Percentiles rank a stretch among this genome's conserved stretches.
These are phyloP conservation scores for Edaphochlamys debaryana DNA, from an alignment of 139 green algal genomes.

Conservation along the genomic window DNA sequence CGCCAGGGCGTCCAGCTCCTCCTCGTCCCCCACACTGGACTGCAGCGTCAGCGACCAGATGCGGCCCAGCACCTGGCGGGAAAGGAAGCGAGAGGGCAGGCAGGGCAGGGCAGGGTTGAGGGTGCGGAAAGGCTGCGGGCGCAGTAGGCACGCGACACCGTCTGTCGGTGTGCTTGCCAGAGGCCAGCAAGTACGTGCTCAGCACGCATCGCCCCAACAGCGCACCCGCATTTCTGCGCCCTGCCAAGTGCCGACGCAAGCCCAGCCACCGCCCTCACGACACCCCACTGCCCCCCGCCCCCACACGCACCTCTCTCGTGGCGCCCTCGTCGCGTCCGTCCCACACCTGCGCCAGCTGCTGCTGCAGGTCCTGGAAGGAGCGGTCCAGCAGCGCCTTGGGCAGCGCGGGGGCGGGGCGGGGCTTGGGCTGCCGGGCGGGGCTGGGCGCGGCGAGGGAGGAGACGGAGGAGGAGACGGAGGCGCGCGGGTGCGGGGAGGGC, in stretches of 20 bases:
- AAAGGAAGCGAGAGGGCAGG: too few species aligned
- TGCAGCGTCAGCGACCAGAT: constrained; percentile 41
- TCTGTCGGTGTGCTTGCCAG: too few species aligned
- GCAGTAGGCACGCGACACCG: too few species aligned
- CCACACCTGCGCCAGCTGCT: constrained; percentile 40
- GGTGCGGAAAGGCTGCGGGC: too few species aligned
- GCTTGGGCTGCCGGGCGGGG: not conserved
- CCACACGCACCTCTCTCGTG: not conserved
- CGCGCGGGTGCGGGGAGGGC: too few species aligned
- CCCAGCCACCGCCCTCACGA: not conserved
- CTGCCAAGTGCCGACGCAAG: not conserved
- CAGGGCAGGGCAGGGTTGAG: too few species aligned
- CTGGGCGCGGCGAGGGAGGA: too few species aligned
- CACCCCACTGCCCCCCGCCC: not conserved
- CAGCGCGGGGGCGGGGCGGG: too few species aligned
- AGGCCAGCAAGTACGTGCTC: too few species aligned
- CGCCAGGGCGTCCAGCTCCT: too few species aligned
- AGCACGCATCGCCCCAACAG: too few species aligned
- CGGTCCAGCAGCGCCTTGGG: not conserved
- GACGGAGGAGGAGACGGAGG: not conserved
- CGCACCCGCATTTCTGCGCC: too few species aligned
- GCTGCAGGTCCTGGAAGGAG: constrained; percentile 26
- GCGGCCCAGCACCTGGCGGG: constrained; percentile 24
- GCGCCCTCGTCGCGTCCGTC: not conserved
- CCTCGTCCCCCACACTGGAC: not conserved